Evolutionary conservation across 495 filamentous ascomycete species (phyloP).

Genomic region (Physcia stellaris): DNA sequence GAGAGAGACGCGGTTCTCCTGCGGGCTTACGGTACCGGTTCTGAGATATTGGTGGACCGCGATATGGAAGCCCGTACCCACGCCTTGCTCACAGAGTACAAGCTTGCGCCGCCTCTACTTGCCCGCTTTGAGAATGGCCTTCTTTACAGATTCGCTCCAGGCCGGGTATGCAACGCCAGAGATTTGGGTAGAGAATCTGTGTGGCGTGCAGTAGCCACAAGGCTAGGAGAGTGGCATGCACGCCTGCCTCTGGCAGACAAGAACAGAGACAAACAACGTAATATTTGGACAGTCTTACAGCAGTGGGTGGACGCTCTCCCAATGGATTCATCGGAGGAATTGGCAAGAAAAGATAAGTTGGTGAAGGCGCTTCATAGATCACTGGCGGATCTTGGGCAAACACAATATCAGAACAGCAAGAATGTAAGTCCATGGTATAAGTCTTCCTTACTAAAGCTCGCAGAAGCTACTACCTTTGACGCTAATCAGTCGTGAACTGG

Average conservation of each 20-base stretch:
- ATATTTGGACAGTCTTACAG: constrained; percentile 87
- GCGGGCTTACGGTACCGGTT: constrained; percentile 87
- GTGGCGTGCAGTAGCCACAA: constrained; percentile 69
- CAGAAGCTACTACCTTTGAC: not conserved
- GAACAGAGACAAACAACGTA: constrained; percentile 21
- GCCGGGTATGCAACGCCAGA: constrained; percentile 60
- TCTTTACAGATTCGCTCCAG: constrained; percentile 80
- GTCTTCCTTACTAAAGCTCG: too few species aligned
- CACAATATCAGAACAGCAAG: too few species aligned
- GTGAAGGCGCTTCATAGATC: constrained; percentile 62
- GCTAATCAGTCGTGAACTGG: too few species aligned
- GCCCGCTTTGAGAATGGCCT: constrained; percentile 95
- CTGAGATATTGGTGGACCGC: constrained; percentile 90
- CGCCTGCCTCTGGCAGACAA: constrained; percentile 48
- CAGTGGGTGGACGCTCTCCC: constrained; percentile 90
- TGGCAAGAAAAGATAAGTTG: constrained; percentile 46
- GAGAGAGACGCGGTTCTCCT: constrained; percentile 83
- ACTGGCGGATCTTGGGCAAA: constrained; percentile 54
- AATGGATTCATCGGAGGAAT: constrained; percentile 49
- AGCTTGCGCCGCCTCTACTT: constrained; percentile 73
- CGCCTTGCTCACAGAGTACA: constrained; percentile 59
- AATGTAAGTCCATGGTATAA: too few species aligned
- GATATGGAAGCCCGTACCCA: constrained; percentile 81
- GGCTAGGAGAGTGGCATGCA: constrained; percentile 89
- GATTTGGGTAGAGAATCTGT: constrained; percentile 59